These are phyloP conservation scores for Brassica juncea DNA, from an alignment of 345 rosid genomes.

Conservation along the genomic window DNA sequence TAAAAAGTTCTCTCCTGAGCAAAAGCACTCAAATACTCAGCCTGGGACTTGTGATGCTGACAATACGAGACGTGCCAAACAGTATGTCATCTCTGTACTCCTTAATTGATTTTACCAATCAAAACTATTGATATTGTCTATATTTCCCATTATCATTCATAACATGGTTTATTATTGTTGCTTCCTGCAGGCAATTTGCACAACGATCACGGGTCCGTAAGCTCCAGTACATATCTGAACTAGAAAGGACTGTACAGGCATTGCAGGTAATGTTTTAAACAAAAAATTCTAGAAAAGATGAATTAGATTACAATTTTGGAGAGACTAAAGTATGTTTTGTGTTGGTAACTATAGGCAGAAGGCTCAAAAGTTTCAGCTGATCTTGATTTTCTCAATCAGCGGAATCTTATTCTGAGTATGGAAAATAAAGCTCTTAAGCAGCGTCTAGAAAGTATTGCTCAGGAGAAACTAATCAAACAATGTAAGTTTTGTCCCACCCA, in stretches of 20 bases:
- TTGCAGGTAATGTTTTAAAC: conserved; percentile 63
- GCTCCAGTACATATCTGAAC: conserved; percentile 98
- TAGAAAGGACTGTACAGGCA: conserved; percentile 95
- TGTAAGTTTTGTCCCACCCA: conserved; percentile 45
- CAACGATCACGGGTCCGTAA: conserved; percentile 97
- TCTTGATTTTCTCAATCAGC: conserved; percentile 85
- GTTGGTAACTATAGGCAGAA: conserved; percentile 56
- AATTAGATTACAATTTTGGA: neutral
- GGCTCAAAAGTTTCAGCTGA: conserved; percentile 82
- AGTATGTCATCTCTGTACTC: conserved; percentile 56
- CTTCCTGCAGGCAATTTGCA: conserved; percentile 85
- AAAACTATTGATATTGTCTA: neutral
- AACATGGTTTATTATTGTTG: conserved; percentile 21
- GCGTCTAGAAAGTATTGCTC: conserved; percentile 77
- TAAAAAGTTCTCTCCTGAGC: conserved; percentile 58
- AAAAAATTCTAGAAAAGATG: neutral
- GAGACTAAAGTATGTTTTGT: neutral
- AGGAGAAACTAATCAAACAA: conserved; percentile 78
- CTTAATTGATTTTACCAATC: conserved; percentile 1
- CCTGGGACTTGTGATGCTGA: conserved; percentile 60
- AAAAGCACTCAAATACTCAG: conserved; percentile 48
- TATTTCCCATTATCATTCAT: conserved; percentile 6
- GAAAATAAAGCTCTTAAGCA: conserved; percentile 88
- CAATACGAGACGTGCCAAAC: conserved; percentile 76
- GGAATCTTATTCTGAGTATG: conserved; percentile 78